phyloP scores from a whole-genome alignment of 2,329 filamentous ascomycete genomes.

The Colletotrichum sp. region DNA sequence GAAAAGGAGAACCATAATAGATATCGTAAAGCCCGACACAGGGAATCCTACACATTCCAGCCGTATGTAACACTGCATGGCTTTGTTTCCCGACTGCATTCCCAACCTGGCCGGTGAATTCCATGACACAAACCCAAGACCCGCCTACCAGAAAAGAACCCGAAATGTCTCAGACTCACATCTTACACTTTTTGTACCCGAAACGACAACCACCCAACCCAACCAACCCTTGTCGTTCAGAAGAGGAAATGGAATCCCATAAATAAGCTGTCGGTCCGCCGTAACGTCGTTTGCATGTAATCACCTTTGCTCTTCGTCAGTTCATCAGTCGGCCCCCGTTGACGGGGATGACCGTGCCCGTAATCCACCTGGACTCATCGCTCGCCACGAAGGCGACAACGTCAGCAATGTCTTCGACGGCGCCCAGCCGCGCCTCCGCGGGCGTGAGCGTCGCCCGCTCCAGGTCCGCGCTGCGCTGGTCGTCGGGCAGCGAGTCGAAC shows the following conservation, averaged over 20 bases:
- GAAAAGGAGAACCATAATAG: background rate
- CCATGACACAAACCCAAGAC: background rate
- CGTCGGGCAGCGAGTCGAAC: constrained; percentile 19
- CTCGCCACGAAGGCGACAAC: constrained; percentile 22
- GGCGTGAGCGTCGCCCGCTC: constrained; percentile 21
- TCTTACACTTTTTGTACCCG: constrained; percentile 6
- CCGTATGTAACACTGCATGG: background rate
- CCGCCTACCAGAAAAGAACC: background rate
- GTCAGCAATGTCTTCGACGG: constrained; percentile 22
- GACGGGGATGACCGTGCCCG: constrained; percentile 20
- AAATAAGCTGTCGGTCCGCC: background rate
- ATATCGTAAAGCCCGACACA: background rate
- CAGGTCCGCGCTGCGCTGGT: constrained; percentile 16
- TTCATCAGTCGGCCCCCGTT: constrained; percentile 22
- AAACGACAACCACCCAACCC: background rate
- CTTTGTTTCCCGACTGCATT: background rate
- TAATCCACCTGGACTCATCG: constrained; percentile 23
- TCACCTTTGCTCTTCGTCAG: background rate
- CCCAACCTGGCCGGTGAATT: background rate
- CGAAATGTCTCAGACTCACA: constrained; percentile 8
- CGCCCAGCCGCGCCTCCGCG: constrained; percentile 20
- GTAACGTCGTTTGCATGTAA: background rate
- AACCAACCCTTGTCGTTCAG: background rate
- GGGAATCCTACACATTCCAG: background rate
- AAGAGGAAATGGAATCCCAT: background rate